These are phyloP conservation scores for Fusarium sp. DNA, from an alignment of 2,329 filamentous ascomycete species.

Conservation along the genomic window DNA sequence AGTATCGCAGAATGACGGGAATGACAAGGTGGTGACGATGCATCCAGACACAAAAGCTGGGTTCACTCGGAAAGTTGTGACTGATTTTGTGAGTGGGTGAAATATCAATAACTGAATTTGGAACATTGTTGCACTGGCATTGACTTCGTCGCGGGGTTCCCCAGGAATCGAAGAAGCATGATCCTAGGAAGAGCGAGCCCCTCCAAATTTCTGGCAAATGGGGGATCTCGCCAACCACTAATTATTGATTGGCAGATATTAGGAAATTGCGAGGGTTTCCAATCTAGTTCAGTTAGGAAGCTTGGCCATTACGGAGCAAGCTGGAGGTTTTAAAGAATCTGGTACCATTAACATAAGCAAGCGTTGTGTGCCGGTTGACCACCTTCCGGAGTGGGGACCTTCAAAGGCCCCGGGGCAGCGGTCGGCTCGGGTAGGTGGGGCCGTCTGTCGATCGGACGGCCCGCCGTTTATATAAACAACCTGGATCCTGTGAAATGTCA, in stretches of 20 bases:
- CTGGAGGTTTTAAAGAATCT: not conserved
- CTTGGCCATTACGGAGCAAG: not conserved
- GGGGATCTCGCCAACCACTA: not conserved
- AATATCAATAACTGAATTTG: not conserved
- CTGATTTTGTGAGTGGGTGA: not conserved
- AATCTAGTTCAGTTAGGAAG: not conserved
- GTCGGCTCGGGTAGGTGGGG: conserved; percentile 31
- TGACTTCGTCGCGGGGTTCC: conserved; percentile 7
- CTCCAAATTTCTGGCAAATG: not conserved
- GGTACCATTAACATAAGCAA: not conserved
- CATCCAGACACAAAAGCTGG: not conserved
- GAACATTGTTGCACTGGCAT: not conserved
- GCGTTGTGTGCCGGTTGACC: not conserved
- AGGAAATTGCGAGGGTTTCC: not conserved
- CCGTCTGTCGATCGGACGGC: conserved; percentile 28
- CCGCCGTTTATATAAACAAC: conserved; percentile 19
- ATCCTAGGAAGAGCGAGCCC: conserved; percentile 13
- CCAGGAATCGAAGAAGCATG: conserved; percentile 10
- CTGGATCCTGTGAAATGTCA: not conserved
- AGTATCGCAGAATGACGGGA: not conserved
- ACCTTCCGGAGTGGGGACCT: not conserved
- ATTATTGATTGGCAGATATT: not conserved
- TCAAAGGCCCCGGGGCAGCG: not conserved
- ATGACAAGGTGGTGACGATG: not conserved
- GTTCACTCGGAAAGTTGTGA: not conserved